Base-by-base conservation (phyloP, 352 stramenopile genomes). In the Globisporangium barbulae region DNA sequence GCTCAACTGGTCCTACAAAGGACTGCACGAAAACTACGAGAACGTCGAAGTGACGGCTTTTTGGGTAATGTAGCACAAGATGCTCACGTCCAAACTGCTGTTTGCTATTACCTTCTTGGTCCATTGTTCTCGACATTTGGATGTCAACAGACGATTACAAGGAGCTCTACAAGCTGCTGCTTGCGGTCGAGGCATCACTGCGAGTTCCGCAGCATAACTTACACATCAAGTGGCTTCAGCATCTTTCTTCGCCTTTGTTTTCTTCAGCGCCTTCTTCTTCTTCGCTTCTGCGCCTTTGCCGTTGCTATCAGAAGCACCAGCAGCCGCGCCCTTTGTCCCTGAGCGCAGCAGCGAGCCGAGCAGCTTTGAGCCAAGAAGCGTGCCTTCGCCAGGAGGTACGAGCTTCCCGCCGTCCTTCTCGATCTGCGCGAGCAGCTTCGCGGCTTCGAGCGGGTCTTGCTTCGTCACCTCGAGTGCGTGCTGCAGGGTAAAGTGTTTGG, bases 401-500 rank as follows among this genome's bases (percentile, higher is more conserved):
- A 45, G 33, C 17, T 41, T 42, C 9, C 54, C 54, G 37, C 62
- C 47, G 13, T 71, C 37, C n/a, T 63, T 75, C 25, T 81, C 72
- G n/a, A 83, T 59, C 30, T 76, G 55, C 37, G 77, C 69, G 37
- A 93, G 70, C 63, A 91, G 64, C 53, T 83, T 83, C 9, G 82
- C 84, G 12, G 81, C 84, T 56, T 87, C 78, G 0, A 89, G 55
- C 22, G 75, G 82, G 25, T 91, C 80, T 22, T 78, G 56, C 42
- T 76, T 71, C 28, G 76, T 70, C n/a, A 81, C 59, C 53, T 88
- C 81, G 13, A 93, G 76, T 48, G 81, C 81, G 48, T 85, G 75
- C 57, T 93, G 83, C 8, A 80, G 73, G 28, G 81, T 93, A 37
- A 90, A 79, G 50, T 91, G 84, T 30, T 70, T 59, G 4, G 58